Percentiles rank a stretch among this genome's conserved stretches.
These are phyloP conservation scores for Botryosphaeria dothidea DNA, from an alignment of 2,329 filamentous ascomycete species.

Conservation along the genomic window DNA sequence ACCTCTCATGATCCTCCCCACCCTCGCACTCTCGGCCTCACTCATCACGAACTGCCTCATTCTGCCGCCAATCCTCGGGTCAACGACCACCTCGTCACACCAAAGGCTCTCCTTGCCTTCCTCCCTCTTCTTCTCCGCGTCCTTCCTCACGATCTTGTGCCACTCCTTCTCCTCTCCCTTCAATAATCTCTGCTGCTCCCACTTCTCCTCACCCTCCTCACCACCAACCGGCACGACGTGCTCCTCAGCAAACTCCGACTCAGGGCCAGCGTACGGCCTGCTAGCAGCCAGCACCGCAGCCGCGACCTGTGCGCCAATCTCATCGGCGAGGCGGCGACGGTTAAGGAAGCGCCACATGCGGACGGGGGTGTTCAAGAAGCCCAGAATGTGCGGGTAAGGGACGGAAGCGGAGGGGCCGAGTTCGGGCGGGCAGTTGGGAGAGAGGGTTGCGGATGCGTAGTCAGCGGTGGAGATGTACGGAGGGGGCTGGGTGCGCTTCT, in stretches of 20 bases:
- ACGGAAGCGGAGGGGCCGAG: slow-evolving; percentile 74
- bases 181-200: slow-evolving; percentile 67
- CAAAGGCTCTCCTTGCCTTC: slow-evolving; percentile 64
- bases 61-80: slow-evolving; percentile 71
- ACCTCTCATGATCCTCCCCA: slow-evolving; percentile 58
- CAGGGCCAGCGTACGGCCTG: slow-evolving; percentile 45
- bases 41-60: slow-evolving; percentile 79
- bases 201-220: slow-evolving; percentile 25
- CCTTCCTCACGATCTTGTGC: slow-evolving; percentile 75
- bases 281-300: slow-evolving; percentile 71
- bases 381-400: slow-evolving; percentile 84
- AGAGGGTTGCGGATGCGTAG: slow-evolving; percentile 68
- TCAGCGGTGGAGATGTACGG: slow-evolving; percentile 72
- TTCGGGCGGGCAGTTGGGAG: slow-evolving; percentile 65
- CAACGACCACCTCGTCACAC: slow-evolving; percentile 72
- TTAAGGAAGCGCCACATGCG: slow-evolving; percentile 87
- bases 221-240: slow-evolving; percentile 30
- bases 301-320: slow-evolving; percentile 83
- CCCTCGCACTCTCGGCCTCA: slow-evolving; percentile 69
- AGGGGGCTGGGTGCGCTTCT: slow-evolving; percentile 60
- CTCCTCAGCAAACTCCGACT: slow-evolving; percentile 28
- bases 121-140: slow-evolving; percentile 42
- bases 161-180: slow-evolving; percentile 75
- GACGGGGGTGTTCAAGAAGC: slow-evolving; percentile 85
- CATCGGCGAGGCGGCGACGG: slow-evolving; percentile 79